Evolutionary conservation across 1,139 yeast species (phyloP).

Genomic region (Scheffersomyces titani): DNA sequence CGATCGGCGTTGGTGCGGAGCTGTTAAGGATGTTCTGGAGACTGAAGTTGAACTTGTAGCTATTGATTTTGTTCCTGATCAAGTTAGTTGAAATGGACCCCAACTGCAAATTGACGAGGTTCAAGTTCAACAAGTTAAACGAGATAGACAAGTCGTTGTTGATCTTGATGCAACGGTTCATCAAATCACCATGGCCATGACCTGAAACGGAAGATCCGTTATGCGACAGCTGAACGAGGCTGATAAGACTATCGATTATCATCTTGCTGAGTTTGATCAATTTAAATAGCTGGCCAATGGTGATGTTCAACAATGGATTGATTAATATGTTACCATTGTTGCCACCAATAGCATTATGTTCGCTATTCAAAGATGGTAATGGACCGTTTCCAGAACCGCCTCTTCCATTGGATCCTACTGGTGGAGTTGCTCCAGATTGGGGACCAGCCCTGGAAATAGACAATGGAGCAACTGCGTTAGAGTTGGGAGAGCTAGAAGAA

Average conservation of each 20-base stretch:
- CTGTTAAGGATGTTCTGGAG: conserved; percentile 6
- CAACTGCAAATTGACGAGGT: conserved; percentile 18
- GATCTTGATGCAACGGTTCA: conserved; percentile 33
- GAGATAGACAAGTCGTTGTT: conserved; percentile 41
- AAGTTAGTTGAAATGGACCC: conserved; percentile 25
- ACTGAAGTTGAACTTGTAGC: conserved; percentile 31
- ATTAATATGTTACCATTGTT: conserved; percentile 13
- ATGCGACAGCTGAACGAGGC: conserved; percentile 11
- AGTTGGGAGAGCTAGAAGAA: conserved; percentile 3
- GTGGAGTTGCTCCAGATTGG: not conserved
- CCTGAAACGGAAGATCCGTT: conserved; percentile 15
- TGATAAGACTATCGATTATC: conserved; percentile 32
- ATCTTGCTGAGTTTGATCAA: conserved; percentile 38
- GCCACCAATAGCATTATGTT: not conserved
- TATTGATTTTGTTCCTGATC: conserved; percentile 27
- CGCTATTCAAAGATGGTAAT: not conserved
- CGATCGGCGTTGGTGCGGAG: not conserved
- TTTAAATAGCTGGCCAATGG: conserved; percentile 36
- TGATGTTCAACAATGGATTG: conserved; percentile 38
- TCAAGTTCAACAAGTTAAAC: conserved; percentile 34
- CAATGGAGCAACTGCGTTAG: conserved; percentile 11
- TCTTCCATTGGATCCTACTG: not conserved
- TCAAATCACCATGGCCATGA: conserved; percentile 21
- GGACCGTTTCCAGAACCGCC: not conserved
- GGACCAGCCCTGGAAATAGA: conserved; percentile 2